Evolutionary conservation across 164 flowering plant genomes (phyloP).

Genomic region (Sextonia rubra): DNA sequence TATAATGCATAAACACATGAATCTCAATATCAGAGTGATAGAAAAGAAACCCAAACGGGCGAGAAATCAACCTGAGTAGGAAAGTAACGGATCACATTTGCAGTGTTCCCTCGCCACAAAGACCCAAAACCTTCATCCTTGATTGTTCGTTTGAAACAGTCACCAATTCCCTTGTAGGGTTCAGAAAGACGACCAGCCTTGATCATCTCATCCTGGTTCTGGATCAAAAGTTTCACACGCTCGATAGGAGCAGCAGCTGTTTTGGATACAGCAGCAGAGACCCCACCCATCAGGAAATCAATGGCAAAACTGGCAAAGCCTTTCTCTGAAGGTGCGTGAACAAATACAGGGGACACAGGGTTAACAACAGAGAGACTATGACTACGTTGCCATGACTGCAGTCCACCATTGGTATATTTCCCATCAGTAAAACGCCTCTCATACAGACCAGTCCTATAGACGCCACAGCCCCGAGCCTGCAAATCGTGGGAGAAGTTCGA

Average conservation of each 20-base stretch:
- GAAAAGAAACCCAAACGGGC: not conserved
- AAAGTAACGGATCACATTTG: slow-evolving; percentile 86
- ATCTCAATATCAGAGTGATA: too few species aligned
- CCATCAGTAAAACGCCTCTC: slow-evolving; percentile 34
- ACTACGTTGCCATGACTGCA: slow-evolving; percentile 31
- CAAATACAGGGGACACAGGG: slow-evolving; percentile 48
- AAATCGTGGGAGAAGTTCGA: slow-evolving; percentile 35
- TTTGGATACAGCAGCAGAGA: slow-evolving; percentile 86
- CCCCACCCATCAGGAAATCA: slow-evolving; percentile 91
- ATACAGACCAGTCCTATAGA: slow-evolving; percentile 30
- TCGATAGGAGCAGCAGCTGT: slow-evolving; percentile 90
- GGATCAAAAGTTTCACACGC: slow-evolving; percentile 86
- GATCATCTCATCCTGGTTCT: slow-evolving; percentile 84
- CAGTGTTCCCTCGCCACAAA: slow-evolving; percentile 86
- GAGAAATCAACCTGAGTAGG: slow-evolving; percentile 70
- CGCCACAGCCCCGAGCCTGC: slow-evolving; percentile 24
- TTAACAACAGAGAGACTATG: slow-evolving; percentile 27
- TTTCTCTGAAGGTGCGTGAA: slow-evolving; percentile 71
- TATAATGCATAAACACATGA: too few species aligned
- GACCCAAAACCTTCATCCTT: slow-evolving; percentile 61
- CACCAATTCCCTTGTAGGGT: slow-evolving; percentile 86
- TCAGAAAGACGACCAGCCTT: slow-evolving; percentile 74
- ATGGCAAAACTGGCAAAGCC: slow-evolving; percentile 50
- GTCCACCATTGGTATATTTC: slow-evolving; percentile 41
- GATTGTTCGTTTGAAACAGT: slow-evolving; percentile 65